Evolutionary conservation across 148 eudicot genomes (phyloP).

Genomic region (Amaranthus hypochondriacus): DNA sequence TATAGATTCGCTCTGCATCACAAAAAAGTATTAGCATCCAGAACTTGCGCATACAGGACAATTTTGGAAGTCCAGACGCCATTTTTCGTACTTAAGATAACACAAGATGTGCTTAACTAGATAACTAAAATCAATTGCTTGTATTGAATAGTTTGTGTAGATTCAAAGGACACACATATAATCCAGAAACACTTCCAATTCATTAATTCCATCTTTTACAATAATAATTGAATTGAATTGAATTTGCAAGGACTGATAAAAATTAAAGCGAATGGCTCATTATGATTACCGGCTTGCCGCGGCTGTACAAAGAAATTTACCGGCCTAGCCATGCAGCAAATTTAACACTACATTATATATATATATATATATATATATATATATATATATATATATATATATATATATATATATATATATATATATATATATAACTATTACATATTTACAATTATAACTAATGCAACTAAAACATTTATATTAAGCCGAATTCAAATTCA

Average conservation of each 20-base stretch:
- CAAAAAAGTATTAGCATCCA: not conserved
- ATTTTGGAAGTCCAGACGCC: not conserved
- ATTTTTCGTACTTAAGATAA: not conserved
- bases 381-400: too few species aligned
- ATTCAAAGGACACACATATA: not conserved
- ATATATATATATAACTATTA: constrained; percentile 11
- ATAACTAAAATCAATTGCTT: not conserved
- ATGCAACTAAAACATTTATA: constrained; percentile 18
- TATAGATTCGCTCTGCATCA: not conserved
- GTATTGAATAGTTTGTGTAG: not conserved
- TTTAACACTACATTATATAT: constrained; percentile 13
- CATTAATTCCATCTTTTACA: constrained; percentile 27
- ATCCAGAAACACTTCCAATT: constrained; percentile 18
- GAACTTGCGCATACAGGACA: not conserved
- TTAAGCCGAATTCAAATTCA: constrained; percentile 42
- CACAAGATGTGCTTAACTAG: not conserved
- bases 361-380: too few species aligned
- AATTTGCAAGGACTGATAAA: constrained; percentile 6
- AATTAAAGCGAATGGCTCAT: not conserved
- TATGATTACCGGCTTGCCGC: constrained; percentile 13
- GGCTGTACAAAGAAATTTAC: not conserved
- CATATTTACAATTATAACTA: not conserved
- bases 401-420: too few species aligned
- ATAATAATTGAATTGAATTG: not conserved
- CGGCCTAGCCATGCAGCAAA: constrained; percentile 22